Evolutionary conservation across 306 rosid genomes (phyloP), one percentile per base, ranked within the genome.

Genomic region (Luffa acutangula): DNA sequence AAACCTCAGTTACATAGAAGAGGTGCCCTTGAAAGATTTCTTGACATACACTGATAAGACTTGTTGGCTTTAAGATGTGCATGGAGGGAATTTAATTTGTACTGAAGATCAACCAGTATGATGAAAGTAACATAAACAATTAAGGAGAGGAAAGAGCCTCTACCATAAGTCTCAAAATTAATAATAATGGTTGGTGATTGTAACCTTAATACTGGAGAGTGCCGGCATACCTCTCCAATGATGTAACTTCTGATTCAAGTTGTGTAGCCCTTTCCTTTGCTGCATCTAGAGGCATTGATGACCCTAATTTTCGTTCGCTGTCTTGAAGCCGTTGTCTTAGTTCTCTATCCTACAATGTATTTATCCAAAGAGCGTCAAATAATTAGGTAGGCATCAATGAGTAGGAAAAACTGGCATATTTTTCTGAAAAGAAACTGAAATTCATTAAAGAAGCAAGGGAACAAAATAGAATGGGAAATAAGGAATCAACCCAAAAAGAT

Each of bases 241-340:
- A 87, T 64, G 93, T 90, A 86, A 93, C 90, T 81, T 90, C 94
- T 76, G 86, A 86, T 84, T 93, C 97, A 65, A 95, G 97, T 77
- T 91, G 99, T 53, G 88, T 7, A 87, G 90, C 84, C 83, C 97
- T 93, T 82, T 89, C 93, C 83, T 87, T 91, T 85, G 96, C 97
- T 63, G 85, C 90, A 85, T 87, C 91, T 37, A 90, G 83, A 80
- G 99, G 99, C 96, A 95, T 91, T 57, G 97, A 91, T 80, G 81
- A 85, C 66, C 99, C 99, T 86, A 95, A 84, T 83, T 91, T 93
- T 70, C 21, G 65, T 80, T 95, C 97, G 82, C 99, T 93, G 71
- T 93, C 96, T 86, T 85, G 86, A 88, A 95, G 97, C 36, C 94
- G 89, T 59, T 84, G 89, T 67, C 97, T 85, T 80, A 92, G 80